phyloP scores from a whole-genome alignment of 164 flowering plant genomes.

The Warburgia ugandensis region DNA sequence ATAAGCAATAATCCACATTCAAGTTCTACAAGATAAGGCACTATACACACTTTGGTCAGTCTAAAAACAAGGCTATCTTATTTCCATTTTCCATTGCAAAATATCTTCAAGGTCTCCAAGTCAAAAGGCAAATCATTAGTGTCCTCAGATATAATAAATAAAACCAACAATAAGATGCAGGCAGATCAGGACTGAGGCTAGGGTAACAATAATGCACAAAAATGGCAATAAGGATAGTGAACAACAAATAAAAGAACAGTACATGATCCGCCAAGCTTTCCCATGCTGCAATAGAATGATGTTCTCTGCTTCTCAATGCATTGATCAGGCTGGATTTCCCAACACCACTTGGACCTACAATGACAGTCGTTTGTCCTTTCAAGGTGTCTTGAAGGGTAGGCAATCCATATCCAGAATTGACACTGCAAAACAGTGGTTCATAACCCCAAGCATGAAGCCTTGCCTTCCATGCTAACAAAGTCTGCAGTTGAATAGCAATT shows the following conservation, averaged over 20 bases:
- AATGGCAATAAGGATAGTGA: not conserved
- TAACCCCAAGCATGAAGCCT: slow-evolving; percentile 86
- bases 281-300: slow-evolving; percentile 22
- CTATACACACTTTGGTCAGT: too few species aligned
- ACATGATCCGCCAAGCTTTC: slow-evolving; percentile 57
- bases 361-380: slow-evolving; percentile 74
- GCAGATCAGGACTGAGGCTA: too few species aligned
- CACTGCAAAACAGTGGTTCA: slow-evolving; percentile 80
- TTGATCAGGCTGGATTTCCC: slow-evolving; percentile 97
- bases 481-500: slow-evolving; percentile 38
- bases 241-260: slow-evolving; percentile 28
- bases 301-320: slow-evolving; percentile 58
- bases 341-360: slow-evolving; percentile 99
- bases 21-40: too few species aligned
- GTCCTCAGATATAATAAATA: too few species aligned
- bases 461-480: slow-evolving; percentile 45
- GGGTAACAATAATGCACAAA: not conserved
- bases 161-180: too few species aligned
- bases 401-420: slow-evolving; percentile 56
- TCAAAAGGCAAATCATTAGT: too few species aligned
- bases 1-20: too few species aligned
- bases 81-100: too few species aligned
- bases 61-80: too few species aligned
- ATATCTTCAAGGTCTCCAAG: too few species aligned
- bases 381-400: slow-evolving; percentile 46